These are phyloP conservation scores for Actinidia arguta DNA, from an alignment of 179 eudicot genomes.

Conservation along the genomic window DNA sequence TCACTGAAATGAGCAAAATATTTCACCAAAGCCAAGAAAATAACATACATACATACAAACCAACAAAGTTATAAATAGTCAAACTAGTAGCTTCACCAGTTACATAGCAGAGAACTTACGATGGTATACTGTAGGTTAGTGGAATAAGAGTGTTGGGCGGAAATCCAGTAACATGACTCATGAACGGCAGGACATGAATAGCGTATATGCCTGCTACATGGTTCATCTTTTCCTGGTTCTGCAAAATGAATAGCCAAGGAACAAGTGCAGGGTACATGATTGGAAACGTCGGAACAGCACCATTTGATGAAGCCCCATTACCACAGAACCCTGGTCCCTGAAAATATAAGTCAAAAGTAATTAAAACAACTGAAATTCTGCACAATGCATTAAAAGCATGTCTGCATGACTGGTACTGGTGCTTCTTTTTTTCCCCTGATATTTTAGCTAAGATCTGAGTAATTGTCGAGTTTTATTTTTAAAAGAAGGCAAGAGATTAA, in stretches of 20 bases:
- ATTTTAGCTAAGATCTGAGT: neutral
- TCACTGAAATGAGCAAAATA: neutral
- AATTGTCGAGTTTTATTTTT: neutral
- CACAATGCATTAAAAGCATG: constrained; percentile 1
- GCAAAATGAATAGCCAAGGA: constrained; percentile 62
- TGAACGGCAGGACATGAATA: constrained; percentile 70
- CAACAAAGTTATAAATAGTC: neutral
- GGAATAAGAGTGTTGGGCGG: constrained; percentile 86
- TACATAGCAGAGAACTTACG: constrained; percentile 58
- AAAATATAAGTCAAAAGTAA: constrained; percentile 11
- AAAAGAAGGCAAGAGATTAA: neutral
- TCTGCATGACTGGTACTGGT: neutral
- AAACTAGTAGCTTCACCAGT: neutral
- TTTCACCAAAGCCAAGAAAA: neutral
- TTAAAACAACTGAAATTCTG: neutral
- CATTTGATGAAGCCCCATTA: constrained; percentile 46
- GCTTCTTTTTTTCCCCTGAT: neutral
- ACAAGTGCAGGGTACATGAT: constrained; percentile 79
- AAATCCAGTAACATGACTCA: constrained; percentile 67
- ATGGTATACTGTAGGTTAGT: constrained; percentile 83
- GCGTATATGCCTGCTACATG: constrained; percentile 96
- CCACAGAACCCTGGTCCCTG: constrained; percentile 58
- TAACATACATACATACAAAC: neutral
- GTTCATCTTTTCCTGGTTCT: constrained; percentile 67
- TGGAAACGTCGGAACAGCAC: constrained; percentile 66